A percentile compares a stretch with the other conserved stretches of the same genome.
Conservation (phyloP, 805 yeast genomes). For the Cyberlindnera americana region DNA sequence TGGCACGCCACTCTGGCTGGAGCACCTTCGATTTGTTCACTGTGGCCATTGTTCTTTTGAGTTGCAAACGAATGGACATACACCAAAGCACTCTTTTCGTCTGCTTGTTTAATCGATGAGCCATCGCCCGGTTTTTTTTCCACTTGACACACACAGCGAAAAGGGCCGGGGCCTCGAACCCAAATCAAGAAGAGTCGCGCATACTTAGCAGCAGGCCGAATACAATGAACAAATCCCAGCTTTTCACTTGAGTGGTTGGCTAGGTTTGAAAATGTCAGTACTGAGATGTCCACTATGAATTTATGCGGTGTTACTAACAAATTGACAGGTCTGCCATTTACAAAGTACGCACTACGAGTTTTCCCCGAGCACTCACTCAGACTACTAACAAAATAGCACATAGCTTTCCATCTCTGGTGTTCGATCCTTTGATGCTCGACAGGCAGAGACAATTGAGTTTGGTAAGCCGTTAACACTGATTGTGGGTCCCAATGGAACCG, state of each 20-base stretch:
- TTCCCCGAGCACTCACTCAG: neutral
- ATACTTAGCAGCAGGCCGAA: too few relatives aligned
- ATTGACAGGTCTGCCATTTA: slow-evolving; percentile 24
- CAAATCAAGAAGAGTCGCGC: too few relatives aligned
- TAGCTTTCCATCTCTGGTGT: slow-evolving; percentile 79
- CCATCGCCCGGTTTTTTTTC: too few relatives aligned
- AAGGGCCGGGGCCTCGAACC: neutral
- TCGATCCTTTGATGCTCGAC: slow-evolving; percentile 84
- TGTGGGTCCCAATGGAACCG: slow-evolving; percentile 95
- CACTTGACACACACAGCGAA: too few relatives aligned
- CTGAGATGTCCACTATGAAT: too few relatives aligned
- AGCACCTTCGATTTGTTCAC: slow-evolving; percentile 29
- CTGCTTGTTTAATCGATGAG: too few relatives aligned
- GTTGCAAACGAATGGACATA: slow-evolving; percentile 7
- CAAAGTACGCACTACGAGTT: slow-evolving; percentile 16
- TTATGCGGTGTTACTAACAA: too few relatives aligned
- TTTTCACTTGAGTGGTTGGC: too few relatives aligned
- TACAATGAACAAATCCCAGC: too few relatives aligned
- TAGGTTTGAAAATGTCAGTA: too few relatives aligned
- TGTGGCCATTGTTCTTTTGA: slow-evolving; percentile 26
- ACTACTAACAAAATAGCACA: slow-evolving; percentile 4
- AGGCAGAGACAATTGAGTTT: slow-evolving; percentile 82
- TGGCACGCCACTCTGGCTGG: slow-evolving; percentile 54
- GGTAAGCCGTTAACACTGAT: slow-evolving; percentile 88
- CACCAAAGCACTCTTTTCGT: too few relatives aligned